Base-by-base conservation (phyloP, 176 grass and related monocot genomes). In the Elymus sibiricus region DNA sequence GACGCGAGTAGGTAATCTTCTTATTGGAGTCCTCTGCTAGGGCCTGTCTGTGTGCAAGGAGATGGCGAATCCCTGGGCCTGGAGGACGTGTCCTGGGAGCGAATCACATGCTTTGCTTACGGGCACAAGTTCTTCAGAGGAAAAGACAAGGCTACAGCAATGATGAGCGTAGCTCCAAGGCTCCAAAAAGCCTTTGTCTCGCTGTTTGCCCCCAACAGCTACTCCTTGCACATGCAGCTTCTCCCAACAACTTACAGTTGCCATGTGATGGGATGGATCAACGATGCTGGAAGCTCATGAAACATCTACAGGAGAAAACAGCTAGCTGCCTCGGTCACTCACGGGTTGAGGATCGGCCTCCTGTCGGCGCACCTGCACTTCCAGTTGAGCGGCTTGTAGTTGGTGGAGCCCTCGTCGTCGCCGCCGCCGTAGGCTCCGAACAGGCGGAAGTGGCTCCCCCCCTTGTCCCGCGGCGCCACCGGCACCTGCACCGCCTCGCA, bases 331-430 rank as follows among this genome's bases (percentile, higher is more conserved):
- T 29, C 12, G 24, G 6, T 5, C 64, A 22, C 2, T 90, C 90
- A 95, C 46, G 94, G 94, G 15, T 82, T 81, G 59, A 92, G 47
- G 35, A 86, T 77, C 15, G 49, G 49, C 21, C 81, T 69, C 58
- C 81, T 39, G 35, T 88, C 85, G 9, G 87, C 94, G 75, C 94
- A 97, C 76, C 87, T 58, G 90, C 94, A 97, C 79, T 79, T 97
- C 94, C 94, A 97, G 84, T 87, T 97, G 56, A 97, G 58, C 15
- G 94, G 94, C 79, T 97, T 97, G 92, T 97, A 97, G 78, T 94
- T 84, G 66, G 91, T 75, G 78, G 38, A 88, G 47, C 78, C 83
- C 81, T 97, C 92, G 24, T 88, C 43, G 14, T 82, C 79, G 76
- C 9, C 44, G 14, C 34, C 79, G 32, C 68, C 71, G 51, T 19